Evolutionary conservation across 441 rosid genomes (phyloP).

Genomic region (Codiaeum variegatum): DNA sequence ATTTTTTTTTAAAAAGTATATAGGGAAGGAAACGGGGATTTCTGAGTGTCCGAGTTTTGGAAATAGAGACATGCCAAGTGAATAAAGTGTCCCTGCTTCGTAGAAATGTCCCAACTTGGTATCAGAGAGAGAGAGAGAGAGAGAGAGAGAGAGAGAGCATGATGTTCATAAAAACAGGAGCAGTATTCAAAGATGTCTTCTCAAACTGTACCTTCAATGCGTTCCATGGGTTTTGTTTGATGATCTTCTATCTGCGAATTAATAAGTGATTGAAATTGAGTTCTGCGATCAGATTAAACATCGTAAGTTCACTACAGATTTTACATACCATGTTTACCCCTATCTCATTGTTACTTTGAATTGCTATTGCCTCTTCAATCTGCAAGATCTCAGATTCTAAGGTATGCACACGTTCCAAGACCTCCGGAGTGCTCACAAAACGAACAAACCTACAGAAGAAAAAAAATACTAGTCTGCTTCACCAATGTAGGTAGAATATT

Average conservation of each 20-base stretch:
- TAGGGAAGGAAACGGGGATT: too few relatives aligned
- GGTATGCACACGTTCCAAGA: slow-evolving; percentile 74
- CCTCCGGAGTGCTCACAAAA: slow-evolving; percentile 92
- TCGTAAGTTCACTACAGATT: slow-evolving; percentile 12
- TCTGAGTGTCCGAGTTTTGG: too few relatives aligned
- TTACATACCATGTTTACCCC: slow-evolving; percentile 54
- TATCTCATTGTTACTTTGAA: slow-evolving; percentile 61
- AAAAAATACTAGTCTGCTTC: slow-evolving; percentile 19
- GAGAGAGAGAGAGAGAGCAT: too few relatives aligned
- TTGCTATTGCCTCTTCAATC: slow-evolving; percentile 81
- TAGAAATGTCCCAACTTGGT: not conserved
- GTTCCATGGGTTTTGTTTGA: slow-evolving; percentile 43
- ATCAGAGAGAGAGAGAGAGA: not conserved
- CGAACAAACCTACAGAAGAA: slow-evolving; percentile 80
- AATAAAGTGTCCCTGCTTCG: too few relatives aligned
- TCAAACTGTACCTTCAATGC: slow-evolving; percentile 57
- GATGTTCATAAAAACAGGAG: slow-evolving; percentile 4
- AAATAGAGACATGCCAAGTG: too few relatives aligned
- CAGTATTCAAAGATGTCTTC: not conserved
- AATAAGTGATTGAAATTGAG: slow-evolving; percentile 18
- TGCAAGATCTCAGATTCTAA: slow-evolving; percentile 92
- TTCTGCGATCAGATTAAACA: slow-evolving; percentile 11
- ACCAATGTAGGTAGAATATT: not conserved
- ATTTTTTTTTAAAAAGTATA: too few relatives aligned
- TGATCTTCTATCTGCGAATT: slow-evolving; percentile 51